Evolutionary conservation across 441 rosid genomes (phyloP).

Genomic region (Gossypium gossypioides): DNA sequence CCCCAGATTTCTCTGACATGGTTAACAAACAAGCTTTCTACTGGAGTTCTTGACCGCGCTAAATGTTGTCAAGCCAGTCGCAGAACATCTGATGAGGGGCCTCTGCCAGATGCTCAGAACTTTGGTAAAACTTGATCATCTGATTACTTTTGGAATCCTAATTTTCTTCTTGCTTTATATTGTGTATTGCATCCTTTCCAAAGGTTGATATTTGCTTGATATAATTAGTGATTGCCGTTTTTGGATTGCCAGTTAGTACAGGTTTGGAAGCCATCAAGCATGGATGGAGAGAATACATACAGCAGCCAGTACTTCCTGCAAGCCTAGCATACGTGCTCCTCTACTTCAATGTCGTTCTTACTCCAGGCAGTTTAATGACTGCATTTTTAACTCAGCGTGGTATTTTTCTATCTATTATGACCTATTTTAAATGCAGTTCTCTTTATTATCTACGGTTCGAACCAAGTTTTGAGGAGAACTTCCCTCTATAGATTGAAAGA

Average conservation of each 20-base stretch:
- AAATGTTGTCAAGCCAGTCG: slow-evolving; percentile 47
- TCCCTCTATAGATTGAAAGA: not conserved
- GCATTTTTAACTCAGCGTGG: slow-evolving; percentile 84
- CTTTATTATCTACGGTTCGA: not conserved
- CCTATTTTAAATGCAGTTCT: not conserved
- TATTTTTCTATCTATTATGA: slow-evolving; percentile 19
- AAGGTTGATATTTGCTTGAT: not conserved
- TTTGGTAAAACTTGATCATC: slow-evolving; percentile 37
- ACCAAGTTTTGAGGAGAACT: not conserved
- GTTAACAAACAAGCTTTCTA: slow-evolving; percentile 70
- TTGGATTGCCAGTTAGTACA: slow-evolving; percentile 27
- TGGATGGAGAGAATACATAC: slow-evolving; percentile 87
- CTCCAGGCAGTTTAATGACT: slow-evolving; percentile 90
- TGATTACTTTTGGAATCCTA: not conserved
- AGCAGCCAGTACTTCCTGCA: slow-evolving; percentile 90
- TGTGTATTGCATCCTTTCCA: not conserved
- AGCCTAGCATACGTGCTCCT: slow-evolving; percentile 86
- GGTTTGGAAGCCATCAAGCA: slow-evolving; percentile 74
- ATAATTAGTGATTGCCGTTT: slow-evolving; percentile 6
- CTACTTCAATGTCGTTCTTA: slow-evolving; percentile 72
- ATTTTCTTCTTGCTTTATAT: not conserved
- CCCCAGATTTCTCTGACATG: slow-evolving; percentile 59
- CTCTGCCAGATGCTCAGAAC: slow-evolving; percentile 21
- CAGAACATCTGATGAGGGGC: slow-evolving; percentile 22
- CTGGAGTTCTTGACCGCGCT: slow-evolving; percentile 79